These are phyloP conservation scores for Candida andamanensis DNA, from an alignment of 805 yeast species.

Conservation along the genomic window DNA sequence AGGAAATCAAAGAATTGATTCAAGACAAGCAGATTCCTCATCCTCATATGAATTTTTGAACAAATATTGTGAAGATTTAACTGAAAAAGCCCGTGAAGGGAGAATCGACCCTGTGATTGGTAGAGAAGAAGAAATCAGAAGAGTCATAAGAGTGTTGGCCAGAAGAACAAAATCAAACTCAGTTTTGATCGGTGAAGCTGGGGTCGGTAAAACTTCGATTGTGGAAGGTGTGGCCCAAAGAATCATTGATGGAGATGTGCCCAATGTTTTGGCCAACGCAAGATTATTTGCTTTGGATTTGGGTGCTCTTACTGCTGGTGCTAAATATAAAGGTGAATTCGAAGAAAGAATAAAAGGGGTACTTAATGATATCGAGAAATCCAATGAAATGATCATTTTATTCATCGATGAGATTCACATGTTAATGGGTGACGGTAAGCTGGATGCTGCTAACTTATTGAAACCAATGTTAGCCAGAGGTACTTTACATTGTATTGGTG, in stretches of 20 bases:
- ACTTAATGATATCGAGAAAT: slow-evolving; percentile 84
- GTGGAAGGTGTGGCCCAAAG: slow-evolving; percentile 99
- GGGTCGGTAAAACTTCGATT: slow-evolving; percentile 98
- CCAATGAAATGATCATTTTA: slow-evolving; percentile 77
- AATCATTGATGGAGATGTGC: slow-evolving; percentile 93
- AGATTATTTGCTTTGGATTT: slow-evolving; percentile 83
- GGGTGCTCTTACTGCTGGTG: slow-evolving; percentile 98
- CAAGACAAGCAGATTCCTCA: slow-evolving; percentile 89
- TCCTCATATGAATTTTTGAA: slow-evolving; percentile 75
- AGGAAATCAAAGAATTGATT: slow-evolving; percentile 88
- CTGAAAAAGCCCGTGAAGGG: slow-evolving; percentile 90
- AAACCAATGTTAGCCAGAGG: slow-evolving; percentile 98
- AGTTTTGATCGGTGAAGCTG: slow-evolving; percentile 96
- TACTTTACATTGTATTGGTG: slow-evolving; percentile 94
- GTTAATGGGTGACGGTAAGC: slow-evolving; percentile 99
- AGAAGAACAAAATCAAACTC: slow-evolving; percentile 97
- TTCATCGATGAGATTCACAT: slow-evolving; percentile 98
- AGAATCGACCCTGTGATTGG: slow-evolving; percentile 98
- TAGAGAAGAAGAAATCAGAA: slow-evolving; percentile 95
- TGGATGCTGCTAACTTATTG: slow-evolving; percentile 92
- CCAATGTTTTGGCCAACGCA: slow-evolving; percentile 76
- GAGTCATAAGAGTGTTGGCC: slow-evolving; percentile 92
- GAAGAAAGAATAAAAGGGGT: slow-evolving; percentile 98
- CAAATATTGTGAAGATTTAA: slow-evolving; percentile 90
- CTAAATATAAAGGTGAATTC: slow-evolving; percentile 97